Evolutionary conservation across 1,284 basidiomycete genomes (phyloP).

Genomic region (Leucoagaricus sp.): DNA sequence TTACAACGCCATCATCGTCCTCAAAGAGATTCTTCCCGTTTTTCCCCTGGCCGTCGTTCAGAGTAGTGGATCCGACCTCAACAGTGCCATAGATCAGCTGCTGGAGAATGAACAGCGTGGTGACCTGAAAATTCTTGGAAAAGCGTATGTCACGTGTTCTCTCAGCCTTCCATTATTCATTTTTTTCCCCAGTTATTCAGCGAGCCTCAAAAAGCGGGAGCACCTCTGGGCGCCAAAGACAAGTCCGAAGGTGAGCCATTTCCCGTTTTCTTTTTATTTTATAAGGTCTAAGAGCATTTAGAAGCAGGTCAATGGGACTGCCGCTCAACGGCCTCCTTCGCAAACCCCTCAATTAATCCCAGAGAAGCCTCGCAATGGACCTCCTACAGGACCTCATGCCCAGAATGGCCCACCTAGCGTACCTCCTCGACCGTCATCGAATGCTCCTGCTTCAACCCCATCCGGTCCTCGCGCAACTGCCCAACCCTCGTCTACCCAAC

Average conservation of each 20-base stretch:
- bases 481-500: conserved; percentile 7
- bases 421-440: conserved; percentile 32
- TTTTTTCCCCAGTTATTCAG: conserved; percentile 55
- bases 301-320: conserved; percentile 33
- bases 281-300: conserved; percentile 1
- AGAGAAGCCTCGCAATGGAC: conserved; percentile 44
- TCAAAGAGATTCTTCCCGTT: conserved; percentile 86
- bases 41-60: conserved; percentile 72
- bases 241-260: conserved; percentile 20
- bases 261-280: neutral
- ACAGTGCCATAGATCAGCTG: conserved; percentile 67
- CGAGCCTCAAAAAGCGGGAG: conserved; percentile 71
- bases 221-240: conserved; percentile 54
- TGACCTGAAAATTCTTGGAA: conserved; percentile 81
- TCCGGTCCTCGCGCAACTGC: conserved; percentile 51
- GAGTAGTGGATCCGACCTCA: conserved; percentile 58
- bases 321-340: conserved; percentile 38
- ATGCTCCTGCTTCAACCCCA: conserved; percentile 42
- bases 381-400: conserved; percentile 39
- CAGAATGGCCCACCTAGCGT: conserved; percentile 31
- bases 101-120: conserved; percentile 75
- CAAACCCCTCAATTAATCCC: conserved; percentile 25
- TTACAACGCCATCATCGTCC: conserved; percentile 88
- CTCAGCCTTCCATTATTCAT: neutral
- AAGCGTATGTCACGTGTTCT: conserved; percentile 54